phyloP scores from a whole-genome alignment of 2,329 filamentous ascomycete species.

The Fusarium torulosum region DNA sequence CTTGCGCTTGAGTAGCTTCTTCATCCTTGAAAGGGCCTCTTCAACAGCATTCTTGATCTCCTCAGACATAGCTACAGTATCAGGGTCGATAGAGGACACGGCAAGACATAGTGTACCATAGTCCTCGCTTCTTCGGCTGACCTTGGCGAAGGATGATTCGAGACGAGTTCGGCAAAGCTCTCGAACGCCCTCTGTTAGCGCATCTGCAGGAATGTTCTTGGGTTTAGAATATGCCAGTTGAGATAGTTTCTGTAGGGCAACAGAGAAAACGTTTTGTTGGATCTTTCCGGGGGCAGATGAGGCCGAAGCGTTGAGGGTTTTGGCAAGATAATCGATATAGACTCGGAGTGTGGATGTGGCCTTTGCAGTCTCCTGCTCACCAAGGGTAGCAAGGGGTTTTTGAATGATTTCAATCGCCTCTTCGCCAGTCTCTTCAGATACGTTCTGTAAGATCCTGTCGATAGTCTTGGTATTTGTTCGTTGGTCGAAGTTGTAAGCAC shows the following conservation, averaged over 20 bases:
- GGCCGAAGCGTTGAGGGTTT: slow-evolving; percentile 58
- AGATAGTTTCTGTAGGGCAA: slow-evolving; percentile 65
- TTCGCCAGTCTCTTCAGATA: slow-evolving; percentile 68
- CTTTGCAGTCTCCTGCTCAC: slow-evolving; percentile 46
- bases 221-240: slow-evolving; percentile 67
- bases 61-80: slow-evolving; percentile 66
- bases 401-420: slow-evolving; percentile 63
- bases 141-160: slow-evolving; percentile 68
- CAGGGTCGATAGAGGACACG: slow-evolving; percentile 65
- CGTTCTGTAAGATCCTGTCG: slow-evolving; percentile 76
- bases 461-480: slow-evolving; percentile 88
- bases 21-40: slow-evolving; percentile 65
- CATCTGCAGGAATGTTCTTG: slow-evolving; percentile 56
- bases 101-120: slow-evolving; percentile 66
- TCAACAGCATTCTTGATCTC: slow-evolving; percentile 66
- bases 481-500: slow-evolving; percentile 85
- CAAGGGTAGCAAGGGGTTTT: slow-evolving; percentile 55
- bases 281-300: slow-evolving; percentile 48
- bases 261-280: slow-evolving; percentile 51
- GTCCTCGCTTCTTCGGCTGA: slow-evolving; percentile 66
- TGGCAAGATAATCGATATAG: slow-evolving; percentile 68
- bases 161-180: slow-evolving; percentile 69
- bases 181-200: slow-evolving; percentile 64
- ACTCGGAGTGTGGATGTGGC: slow-evolving; percentile 57
- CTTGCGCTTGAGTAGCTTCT: slow-evolving; percentile 63